Evolutionary conservation across 768 basidiomycete genomes (phyloP).

Genomic region (Phaffia tasmanica): DNA sequence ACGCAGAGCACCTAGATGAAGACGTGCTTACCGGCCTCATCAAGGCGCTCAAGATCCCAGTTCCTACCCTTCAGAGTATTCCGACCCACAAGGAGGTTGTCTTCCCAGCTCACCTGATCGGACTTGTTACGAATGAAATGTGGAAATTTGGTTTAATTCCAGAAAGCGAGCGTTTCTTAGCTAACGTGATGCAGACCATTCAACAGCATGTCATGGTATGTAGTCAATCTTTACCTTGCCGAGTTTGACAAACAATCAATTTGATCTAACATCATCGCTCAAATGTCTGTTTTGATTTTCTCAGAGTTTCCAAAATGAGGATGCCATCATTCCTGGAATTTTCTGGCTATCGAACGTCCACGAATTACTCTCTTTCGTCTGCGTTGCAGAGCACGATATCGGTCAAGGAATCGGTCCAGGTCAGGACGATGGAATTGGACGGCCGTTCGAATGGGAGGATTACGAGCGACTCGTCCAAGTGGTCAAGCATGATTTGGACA

Average conservation of each 20-base stretch:
- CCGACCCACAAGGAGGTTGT: constrained; percentile 94
- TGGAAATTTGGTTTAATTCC: constrained; percentile 97
- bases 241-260: constrained; percentile 23
- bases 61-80: constrained; percentile 76
- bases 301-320: constrained; percentile 70
- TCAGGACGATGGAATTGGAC: constrained; percentile 69
- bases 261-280: constrained; percentile 9
- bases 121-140: constrained; percentile 98
- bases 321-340: constrained; percentile 88
- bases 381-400: constrained; percentile 97
- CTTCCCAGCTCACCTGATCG: constrained; percentile 97
- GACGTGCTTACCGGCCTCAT: constrained; percentile 85
- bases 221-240: constrained; percentile 27
- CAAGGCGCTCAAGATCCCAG: constrained; percentile 82
- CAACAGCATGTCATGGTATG: constrained; percentile 95
- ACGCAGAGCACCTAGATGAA: constrained; percentile 77
- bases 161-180: constrained; percentile 94
- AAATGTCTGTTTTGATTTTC: background rate
- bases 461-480: constrained; percentile 95
- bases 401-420: constrained; percentile 94
- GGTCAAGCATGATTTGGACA: constrained; percentile 97
- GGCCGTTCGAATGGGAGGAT: constrained; percentile 90
- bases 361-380: constrained; percentile 97
- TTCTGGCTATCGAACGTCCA: constrained; percentile 99
- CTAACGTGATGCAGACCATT: constrained; percentile 96